Base-by-base conservation (phyloP, 257 asterid species). In the Solanum boliviense region DNA sequence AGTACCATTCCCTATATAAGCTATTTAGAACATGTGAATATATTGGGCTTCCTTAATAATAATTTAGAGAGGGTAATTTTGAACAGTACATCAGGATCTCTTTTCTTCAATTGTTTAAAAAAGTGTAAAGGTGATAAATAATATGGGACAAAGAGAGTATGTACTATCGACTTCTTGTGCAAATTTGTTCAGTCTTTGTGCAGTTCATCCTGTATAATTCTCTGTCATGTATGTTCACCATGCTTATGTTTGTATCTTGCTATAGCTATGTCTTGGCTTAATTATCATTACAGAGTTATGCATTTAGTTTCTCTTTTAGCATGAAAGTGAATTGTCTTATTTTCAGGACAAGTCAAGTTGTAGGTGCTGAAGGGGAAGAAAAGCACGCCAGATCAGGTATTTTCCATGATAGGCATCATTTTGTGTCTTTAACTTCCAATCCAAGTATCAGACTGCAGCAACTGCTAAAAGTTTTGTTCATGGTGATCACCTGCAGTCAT, bases 1-100 rank as follows among this genome's bases (percentile, higher is more conserved):
- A 44, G 86, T 85, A 65, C 52, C 58, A n/a, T 27, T 52, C 65
- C 41, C 91, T 89, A 78, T 52, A 92, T 93, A 97, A 86, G 90
- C 82, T 68, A 87, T 87, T 56, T 92, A 87, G 85, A 81, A 81
- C 70, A 81, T 31, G 29, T 46, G 68, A 81, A 41, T 27, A 25
- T 27, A 25, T 79, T 39, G 7, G 27, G 39, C 39, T 46, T 79
- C 67, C 67, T 79, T 44, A 25, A 27, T 29, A 16, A 32, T 46
- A 15, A 81, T 46, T 15, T 31, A 81, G 15, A 81, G 41, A 29
- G 41, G 84, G 85, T 29, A 18, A 46, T 48, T 81, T 31, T 16
- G 39, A 9, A 27, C 52, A 31, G 68, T 81, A 29, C 85, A 5
- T 81, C 35, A 46, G n/a, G 70, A 29, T 38, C 70, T 81, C 68